phyloP scores from a whole-genome alignment of 768 basidiomycete genomes.

The Leucocoprinus birnbaumii region DNA sequence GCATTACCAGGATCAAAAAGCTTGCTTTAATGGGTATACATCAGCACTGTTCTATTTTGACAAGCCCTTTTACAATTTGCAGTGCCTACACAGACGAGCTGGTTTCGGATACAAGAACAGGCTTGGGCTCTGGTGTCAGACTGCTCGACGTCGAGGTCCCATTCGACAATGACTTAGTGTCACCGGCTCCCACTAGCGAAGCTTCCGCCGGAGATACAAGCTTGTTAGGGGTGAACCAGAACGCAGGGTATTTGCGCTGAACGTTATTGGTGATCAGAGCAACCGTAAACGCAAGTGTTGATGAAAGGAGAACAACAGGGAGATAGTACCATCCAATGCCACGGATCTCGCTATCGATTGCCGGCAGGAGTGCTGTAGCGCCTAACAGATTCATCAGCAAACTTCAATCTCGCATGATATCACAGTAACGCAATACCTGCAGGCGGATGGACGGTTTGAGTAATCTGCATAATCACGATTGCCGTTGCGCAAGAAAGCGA shows the following conservation, averaged over 20 bases:
- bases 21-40: too few species aligned
- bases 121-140: too few species aligned
- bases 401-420: not conserved
- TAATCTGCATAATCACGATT: constrained; percentile 50
- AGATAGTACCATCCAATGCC: constrained; percentile 52
- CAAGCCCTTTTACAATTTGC: too few species aligned
- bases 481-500: constrained; percentile 40
- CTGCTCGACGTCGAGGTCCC: too few species aligned
- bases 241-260: constrained; percentile 47
- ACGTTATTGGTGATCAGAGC: constrained; percentile 50
- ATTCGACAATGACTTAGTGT: too few species aligned
- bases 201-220: constrained; percentile 1
- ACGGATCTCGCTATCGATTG: constrained; percentile 38
- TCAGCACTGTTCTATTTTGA: too few species aligned
- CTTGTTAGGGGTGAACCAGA: constrained; percentile 34
- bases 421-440: constrained; percentile 29
- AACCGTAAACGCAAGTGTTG: constrained; percentile 37
- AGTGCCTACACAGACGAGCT: too few species aligned
- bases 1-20: too few species aligned
- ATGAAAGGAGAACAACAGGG: constrained; percentile 47
- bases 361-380: constrained; percentile 53
- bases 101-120: too few species aligned
- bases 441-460: constrained; percentile 50
- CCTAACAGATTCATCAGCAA: constrained; percentile 21
- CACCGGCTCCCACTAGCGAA: too few species aligned